Conservation (phyloP, 2,329 filamentous ascomycete species). For the Alternaria alternata region DNA sequence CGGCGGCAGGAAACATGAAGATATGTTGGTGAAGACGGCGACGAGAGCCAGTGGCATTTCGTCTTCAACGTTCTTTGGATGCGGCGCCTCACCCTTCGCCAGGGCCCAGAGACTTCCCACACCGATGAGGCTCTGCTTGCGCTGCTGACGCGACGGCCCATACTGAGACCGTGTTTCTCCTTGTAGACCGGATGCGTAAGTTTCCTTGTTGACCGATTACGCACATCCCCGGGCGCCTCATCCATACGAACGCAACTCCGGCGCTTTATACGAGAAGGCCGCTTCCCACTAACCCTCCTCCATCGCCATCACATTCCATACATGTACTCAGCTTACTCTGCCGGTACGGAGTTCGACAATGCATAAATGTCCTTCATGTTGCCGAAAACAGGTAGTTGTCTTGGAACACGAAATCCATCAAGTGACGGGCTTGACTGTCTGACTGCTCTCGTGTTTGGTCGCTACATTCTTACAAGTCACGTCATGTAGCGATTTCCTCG, state of each 20-base stretch:
- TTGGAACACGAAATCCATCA: neutral
- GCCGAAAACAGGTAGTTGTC: neutral
- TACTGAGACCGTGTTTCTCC: conserved; percentile 1
- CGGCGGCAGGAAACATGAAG: neutral
- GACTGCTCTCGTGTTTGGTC: neutral
- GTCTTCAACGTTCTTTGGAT: neutral
- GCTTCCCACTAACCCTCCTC: neutral
- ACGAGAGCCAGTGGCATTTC: neutral
- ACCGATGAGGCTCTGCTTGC: neutral
- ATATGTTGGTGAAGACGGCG: neutral
- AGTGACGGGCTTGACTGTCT: neutral
- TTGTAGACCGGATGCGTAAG: neutral
- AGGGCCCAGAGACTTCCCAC: neutral
- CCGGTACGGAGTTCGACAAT: neutral
- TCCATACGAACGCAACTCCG: neutral
- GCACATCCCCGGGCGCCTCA: neutral
- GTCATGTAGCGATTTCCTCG: too few relatives aligned
- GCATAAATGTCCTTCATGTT: neutral
- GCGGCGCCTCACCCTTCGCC: neutral
- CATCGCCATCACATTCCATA: neutral
- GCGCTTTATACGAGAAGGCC: neutral
- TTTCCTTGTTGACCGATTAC: neutral
- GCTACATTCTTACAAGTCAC: too few relatives aligned
- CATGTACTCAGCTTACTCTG: conserved; percentile 2
- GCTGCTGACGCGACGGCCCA: neutral